phyloP scores from a whole-genome alignment of 805 yeast genomes.

The Teunomyces atbi region DNA sequence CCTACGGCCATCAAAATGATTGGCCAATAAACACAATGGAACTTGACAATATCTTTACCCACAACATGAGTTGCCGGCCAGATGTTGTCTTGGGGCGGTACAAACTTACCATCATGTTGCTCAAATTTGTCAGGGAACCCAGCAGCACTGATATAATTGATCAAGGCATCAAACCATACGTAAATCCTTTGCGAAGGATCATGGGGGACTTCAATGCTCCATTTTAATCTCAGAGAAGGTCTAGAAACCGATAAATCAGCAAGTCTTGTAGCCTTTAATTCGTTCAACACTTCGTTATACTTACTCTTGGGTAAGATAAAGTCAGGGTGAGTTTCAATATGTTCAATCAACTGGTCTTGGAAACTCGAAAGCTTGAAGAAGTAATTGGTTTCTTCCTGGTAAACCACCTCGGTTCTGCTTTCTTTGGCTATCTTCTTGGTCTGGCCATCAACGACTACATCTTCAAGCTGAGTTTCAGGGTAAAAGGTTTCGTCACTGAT shows the following conservation, averaged over 20 bases:
- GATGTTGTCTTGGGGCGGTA: slow-evolving; percentile 17
- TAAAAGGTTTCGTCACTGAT: slow-evolving; percentile 93
- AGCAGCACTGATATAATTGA: slow-evolving; percentile 75
- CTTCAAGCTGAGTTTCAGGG: slow-evolving; percentile 72
- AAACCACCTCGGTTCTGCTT: slow-evolving; percentile 71
- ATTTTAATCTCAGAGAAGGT: slow-evolving; percentile 69
- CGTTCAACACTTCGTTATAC: slow-evolving; percentile 53
- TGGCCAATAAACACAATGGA: slow-evolving; percentile 95
- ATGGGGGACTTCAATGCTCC: slow-evolving; percentile 91
- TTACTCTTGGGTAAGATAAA: slow-evolving; percentile 69
- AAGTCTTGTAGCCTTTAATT: slow-evolving; percentile 48
- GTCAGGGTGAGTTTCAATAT: slow-evolving; percentile 46
- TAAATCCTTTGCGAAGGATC: slow-evolving; percentile 78
- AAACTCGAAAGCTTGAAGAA: slow-evolving; percentile 75
- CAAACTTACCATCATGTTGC: slow-evolving; percentile 5
- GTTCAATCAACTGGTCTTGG: slow-evolving; percentile 50
- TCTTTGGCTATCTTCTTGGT: slow-evolving; percentile 53
- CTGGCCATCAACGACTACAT: slow-evolving; percentile 24
- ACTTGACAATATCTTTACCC: slow-evolving; percentile 88
- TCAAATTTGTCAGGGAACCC: slow-evolving; percentile 43
- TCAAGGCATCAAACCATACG: slow-evolving; percentile 96
- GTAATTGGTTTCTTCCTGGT: slow-evolving; percentile 80
- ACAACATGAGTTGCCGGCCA: slow-evolving; percentile 82
- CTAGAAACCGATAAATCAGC: slow-evolving; percentile 84
- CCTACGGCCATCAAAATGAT: slow-evolving; percentile 83